Conservation (phyloP, 352 stramenopile genomes). For the Pythium rishiriense region DNA sequence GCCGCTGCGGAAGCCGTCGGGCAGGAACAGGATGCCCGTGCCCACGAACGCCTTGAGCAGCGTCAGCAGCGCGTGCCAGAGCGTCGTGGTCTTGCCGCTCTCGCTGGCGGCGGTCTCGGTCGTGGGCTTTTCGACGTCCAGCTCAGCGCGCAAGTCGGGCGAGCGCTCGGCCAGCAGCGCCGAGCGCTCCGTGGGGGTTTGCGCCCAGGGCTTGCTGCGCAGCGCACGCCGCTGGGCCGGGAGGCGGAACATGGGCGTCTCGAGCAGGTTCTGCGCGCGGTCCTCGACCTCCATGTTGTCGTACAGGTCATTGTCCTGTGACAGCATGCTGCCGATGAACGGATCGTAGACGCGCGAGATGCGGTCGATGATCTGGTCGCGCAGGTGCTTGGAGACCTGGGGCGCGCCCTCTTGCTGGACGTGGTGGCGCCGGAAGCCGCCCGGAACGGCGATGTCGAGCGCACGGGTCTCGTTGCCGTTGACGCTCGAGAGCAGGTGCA, state of each 20-base stretch:
- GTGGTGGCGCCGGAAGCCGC: conserved; percentile 72
- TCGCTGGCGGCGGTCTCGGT: neutral
- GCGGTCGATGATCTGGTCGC: conserved; percentile 68
- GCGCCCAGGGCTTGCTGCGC: conserved; percentile 24
- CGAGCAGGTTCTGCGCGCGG: conserved; percentile 60
- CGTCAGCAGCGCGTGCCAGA: conserved; percentile 78
- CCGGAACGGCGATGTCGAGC: conserved; percentile 64
- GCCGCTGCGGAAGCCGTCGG: conserved; percentile 70
- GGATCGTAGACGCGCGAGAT: conserved; percentile 81
- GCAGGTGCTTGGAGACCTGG: conserved; percentile 56
- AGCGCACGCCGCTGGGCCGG: conserved; percentile 31
- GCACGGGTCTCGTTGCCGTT: conserved; percentile 38
- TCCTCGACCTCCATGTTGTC: conserved; percentile 72
- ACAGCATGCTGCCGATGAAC: conserved; percentile 81
- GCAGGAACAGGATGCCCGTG: conserved; percentile 78
- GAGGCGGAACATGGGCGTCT: conserved; percentile 55
- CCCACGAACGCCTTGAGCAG: conserved; percentile 83
- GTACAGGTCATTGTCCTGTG: conserved; percentile 81
- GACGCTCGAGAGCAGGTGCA: conserved; percentile 32
- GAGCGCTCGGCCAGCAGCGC: conserved; percentile 21
- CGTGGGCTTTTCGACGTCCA: conserved; percentile 19
- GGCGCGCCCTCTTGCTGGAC: conserved; percentile 37
- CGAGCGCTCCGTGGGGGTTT: conserved; percentile 22
- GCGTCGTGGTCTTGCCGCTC: conserved; percentile 64
- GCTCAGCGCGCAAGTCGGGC: neutral